These are phyloP conservation scores for Dactylellina parvicollis DNA, from an alignment of 2,329 filamentous ascomycete species.

Conservation along the genomic window DNA sequence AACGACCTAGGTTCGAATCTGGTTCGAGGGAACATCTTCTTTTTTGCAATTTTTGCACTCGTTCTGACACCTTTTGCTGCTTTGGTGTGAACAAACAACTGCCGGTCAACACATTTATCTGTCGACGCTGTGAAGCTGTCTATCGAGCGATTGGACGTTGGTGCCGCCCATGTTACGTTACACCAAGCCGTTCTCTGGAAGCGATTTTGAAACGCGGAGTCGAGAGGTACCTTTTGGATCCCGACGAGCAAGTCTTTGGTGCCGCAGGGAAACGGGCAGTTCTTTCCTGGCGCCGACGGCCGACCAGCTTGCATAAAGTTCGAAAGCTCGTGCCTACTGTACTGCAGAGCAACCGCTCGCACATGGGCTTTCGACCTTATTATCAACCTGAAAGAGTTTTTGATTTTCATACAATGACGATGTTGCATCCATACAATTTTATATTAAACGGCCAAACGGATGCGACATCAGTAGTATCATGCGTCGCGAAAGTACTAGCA, in stretches of 20 bases:
- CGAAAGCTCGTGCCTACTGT: no score
- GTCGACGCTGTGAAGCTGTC: neutral
- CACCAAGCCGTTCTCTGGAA: slow-evolving; percentile 4
- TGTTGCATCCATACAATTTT: no score
- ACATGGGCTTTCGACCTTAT: no score
- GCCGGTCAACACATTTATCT: neutral
- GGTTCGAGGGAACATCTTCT: slow-evolving; percentile 50
- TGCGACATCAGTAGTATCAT: no score
- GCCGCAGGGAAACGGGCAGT: no score
- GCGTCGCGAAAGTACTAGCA: no score
- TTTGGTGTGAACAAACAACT: slow-evolving; percentile 20
- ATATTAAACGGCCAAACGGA: no score
- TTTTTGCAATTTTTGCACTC: slow-evolving; percentile 46
- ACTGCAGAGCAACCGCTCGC: no score
- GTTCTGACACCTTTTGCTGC: neutral
- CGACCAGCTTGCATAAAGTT: no score
- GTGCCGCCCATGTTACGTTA: slow-evolving; percentile 21
- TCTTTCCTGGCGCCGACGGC: no score
- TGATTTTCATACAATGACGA: no score
- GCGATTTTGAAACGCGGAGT: neutral
- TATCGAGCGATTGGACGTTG: neutral
- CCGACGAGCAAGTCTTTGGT: neutral
- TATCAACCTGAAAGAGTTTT: no score
- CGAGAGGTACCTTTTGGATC: neutral
- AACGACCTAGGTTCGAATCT: slow-evolving; percentile 51